Conservation (phyloP, 148 eudicot species). For the Linanthus parryae region DNA sequence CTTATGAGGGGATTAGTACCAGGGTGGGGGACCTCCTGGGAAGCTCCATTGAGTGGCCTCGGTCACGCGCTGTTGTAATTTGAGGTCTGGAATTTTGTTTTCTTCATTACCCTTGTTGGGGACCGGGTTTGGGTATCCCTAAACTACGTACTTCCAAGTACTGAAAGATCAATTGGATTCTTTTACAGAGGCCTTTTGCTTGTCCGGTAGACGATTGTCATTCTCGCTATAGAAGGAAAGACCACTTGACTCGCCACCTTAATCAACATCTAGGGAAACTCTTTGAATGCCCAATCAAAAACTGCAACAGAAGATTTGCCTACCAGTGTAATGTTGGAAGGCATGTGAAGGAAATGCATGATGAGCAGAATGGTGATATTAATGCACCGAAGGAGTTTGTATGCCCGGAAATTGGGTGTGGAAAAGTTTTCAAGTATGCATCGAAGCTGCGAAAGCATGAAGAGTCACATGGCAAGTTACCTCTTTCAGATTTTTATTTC, state of each 20-base stretch:
- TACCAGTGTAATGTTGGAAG: constrained; percentile 58
- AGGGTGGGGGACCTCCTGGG: constrained; percentile 99
- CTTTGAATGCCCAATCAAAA: constrained; percentile 57
- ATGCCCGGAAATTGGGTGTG: constrained; percentile 75
- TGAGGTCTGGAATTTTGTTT: constrained; percentile 30
- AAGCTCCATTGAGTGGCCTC: constrained; percentile 96
- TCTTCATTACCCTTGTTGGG: not conserved
- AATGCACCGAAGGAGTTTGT: constrained; percentile 28
- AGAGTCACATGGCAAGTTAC: constrained; percentile 61
- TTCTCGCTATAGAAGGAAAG: constrained; percentile 74
- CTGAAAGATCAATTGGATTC: not conserved
- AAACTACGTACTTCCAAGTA: not conserved
- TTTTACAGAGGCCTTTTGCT: constrained; percentile 66
- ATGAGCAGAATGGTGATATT: constrained; percentile 14
- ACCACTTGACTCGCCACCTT: constrained; percentile 78
- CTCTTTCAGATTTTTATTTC: not conserved
- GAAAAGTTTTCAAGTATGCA: constrained; percentile 68
- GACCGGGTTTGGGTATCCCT: not conserved
- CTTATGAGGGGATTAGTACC: constrained; percentile 90
- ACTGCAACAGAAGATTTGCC: constrained; percentile 42
- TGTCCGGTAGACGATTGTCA: constrained; percentile 76
- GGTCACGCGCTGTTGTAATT: constrained; percentile 34
- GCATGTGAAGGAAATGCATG: constrained; percentile 71
- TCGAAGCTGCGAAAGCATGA: constrained; percentile 62
- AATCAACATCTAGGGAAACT: constrained; percentile 71